These are phyloP conservation scores for Solanum appendiculatum DNA, from an alignment of 257 asterid species.

Conservation along the genomic window DNA sequence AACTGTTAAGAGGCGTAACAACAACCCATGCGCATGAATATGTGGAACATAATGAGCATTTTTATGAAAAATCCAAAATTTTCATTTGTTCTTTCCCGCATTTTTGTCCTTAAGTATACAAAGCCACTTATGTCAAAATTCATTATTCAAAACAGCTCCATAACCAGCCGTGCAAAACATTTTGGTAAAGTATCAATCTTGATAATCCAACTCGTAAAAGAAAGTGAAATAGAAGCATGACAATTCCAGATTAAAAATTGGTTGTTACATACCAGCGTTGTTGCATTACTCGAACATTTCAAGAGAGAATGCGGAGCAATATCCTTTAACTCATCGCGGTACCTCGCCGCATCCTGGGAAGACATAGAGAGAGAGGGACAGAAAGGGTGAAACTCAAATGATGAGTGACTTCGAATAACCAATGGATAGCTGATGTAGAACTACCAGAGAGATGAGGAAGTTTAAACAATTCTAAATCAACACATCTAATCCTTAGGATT, in stretches of 20 bases:
- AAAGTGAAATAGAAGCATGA: background rate
- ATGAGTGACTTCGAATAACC: too few relatives aligned
- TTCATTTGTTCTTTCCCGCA: background rate
- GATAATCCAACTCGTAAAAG: background rate
- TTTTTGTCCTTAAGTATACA: background rate
- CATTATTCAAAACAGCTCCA: background rate
- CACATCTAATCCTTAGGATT: background rate
- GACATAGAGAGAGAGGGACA: background rate
- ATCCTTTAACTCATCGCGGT: constrained; percentile 50
- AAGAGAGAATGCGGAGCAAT: constrained; percentile 55
- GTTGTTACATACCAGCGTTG: constrained; percentile 71
- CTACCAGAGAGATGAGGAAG: background rate
- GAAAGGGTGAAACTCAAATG: background rate
- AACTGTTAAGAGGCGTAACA: background rate
- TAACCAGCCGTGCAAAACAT: background rate
- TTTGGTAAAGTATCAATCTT: background rate
- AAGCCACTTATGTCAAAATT: background rate
- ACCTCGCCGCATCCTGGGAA: constrained; percentile 57
- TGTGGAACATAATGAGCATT: background rate
- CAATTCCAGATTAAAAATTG: background rate
- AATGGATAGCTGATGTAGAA: background rate
- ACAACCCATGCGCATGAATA: background rate
- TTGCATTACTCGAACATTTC: constrained; percentile 75
- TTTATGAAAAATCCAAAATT: background rate
- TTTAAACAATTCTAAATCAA: background rate